Evolutionary conservation across 2,329 filamentous ascomycete species (phyloP), one percentile per base, ranked within the genome.

Genomic region (Endoconidiophora laricicola): DNA sequence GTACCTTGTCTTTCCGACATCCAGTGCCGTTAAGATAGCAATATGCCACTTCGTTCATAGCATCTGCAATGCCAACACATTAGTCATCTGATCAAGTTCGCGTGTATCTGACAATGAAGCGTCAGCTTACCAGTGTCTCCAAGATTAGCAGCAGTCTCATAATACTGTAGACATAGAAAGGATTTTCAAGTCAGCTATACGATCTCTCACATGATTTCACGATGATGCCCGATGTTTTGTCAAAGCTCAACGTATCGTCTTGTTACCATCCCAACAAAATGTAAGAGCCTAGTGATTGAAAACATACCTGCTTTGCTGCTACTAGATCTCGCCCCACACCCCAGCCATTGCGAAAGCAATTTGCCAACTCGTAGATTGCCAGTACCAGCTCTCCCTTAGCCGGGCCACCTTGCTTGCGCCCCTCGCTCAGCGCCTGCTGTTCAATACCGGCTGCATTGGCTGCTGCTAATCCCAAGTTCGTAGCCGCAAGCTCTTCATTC

Each of bases 21-120:
- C 91, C 91, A 65, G 94, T 94, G n/a, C 91, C 91, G 62, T 95
- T 83, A 24, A 93, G 66, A 71, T 91, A 96, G 69, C 91, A 98
- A 86, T 87, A 94, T 36, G 81, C 91, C 49, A 82, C 82, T 65
- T 96, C 90, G 62, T 95, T 94, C 88, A 96, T 94, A 52, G 88
- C 91, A 68, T 98, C 91, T 79, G 58, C 54, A 50, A n/a, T 14
- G 38, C 26, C 14, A 18, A 4, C 18, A 29, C 36, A 16, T 42
- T 46, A 49, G 42, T 33, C 33, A 38, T 29, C 20, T n/a, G 10
- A 23, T 10, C 16, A n/a, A 10, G 14, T 23, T 4, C 9, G 24
- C 4, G 5, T 20, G 7, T 40, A 3, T 50, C 4, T 1, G 38
- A 38, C 1, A 10, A 43, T 5, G 20, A 16, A 37, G 14, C n/a